Evolutionary conservation across 768 basidiomycete species (phyloP).

Genomic region (Xerocomus brunneocitrinus): DNA sequence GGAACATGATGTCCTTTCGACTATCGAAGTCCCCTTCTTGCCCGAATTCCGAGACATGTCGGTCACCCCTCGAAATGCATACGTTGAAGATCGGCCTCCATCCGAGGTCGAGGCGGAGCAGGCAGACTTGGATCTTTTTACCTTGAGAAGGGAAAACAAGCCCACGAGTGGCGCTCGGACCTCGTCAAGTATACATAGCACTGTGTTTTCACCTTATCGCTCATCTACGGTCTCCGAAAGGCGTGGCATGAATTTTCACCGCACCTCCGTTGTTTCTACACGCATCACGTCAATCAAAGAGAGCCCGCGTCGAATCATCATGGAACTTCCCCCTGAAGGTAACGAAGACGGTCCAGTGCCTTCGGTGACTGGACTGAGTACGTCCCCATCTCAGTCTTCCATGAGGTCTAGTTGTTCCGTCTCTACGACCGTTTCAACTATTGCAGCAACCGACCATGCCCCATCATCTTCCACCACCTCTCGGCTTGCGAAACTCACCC

Average conservation of each 20-base stretch:
- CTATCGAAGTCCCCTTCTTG: constrained; percentile 82
- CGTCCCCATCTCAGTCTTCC: constrained; percentile 65
- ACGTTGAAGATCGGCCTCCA: constrained; percentile 33
- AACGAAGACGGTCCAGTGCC: constrained; percentile 29
- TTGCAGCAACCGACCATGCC: constrained; percentile 8
- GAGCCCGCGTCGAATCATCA: constrained; percentile 49
- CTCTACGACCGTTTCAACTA: constrained; percentile 35
- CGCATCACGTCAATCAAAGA: constrained; percentile 68
- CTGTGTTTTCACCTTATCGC: constrained; percentile 34
- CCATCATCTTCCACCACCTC: constrained; percentile 28
- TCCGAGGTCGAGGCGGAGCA: constrained; percentile 60
- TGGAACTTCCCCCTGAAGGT: constrained; percentile 49
- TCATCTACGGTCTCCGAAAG: constrained; percentile 35
- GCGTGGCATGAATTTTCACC: constrained; percentile 38
- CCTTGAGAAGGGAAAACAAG: constrained; percentile 40
- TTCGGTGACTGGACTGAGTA: constrained; percentile 42
- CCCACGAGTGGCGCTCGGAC: constrained; percentile 29
- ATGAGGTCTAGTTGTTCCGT: constrained; percentile 49
- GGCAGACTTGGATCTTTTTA: constrained; percentile 71
- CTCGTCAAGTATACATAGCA: constrained; percentile 40
- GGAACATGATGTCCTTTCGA: constrained; percentile 86
- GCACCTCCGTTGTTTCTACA: constrained; percentile 44
- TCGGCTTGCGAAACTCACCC: constrained; percentile 56
- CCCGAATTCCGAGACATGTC: constrained; percentile 37
- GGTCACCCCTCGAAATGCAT: constrained; percentile 31